Evolutionary conservation across 2,329 filamentous ascomycete genomes (phyloP), one percentile per base, ranked within the genome.

Genomic region (Chaetomiaceae sp.): DNA sequence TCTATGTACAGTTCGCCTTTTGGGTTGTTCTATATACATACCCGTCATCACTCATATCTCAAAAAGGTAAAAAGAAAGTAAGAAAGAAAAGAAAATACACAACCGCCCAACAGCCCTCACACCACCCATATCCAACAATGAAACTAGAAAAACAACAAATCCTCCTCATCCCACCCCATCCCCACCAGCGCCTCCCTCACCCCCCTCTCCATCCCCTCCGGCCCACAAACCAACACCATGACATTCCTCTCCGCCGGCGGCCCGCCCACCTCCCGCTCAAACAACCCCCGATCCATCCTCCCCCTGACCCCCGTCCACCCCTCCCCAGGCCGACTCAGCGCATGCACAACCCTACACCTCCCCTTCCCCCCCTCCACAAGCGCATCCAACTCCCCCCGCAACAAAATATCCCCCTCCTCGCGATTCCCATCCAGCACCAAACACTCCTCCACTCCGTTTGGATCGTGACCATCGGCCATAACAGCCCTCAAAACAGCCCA

Each of bases 401-500:
- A 90, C 0, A 96, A 73, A n/a, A 96, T 95, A 64, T 96, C 91
- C 56, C 86, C 83, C 47, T 88, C 79, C 6, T 75, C 63, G 12
- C 88, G 73, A 61, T 96, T 96, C 0, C 89, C 89, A 61, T 95
- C 77, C 0, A 96, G 71, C 0, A 96, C 75, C 1, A 86, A 69
- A 62, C 89, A 95, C 2, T 66, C 70, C 0, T 87, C 93, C 8
- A 66, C 58, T n/a, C n/a, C n/a, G n/a, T n/a, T n/a, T n/a, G n/a
- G n/a, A 62, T 92, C 87, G 0, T 96, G 90, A 56, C 85, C 82
- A 45, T 87, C 79, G 7, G 75, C 63, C 66, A 90, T 77, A 0
- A 95, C 79, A 0, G 87, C 85, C 6, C 87, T 75, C 46, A 95
- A 72, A 3, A 95, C 87, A 63, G 93, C 87, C 65, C 85, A 93